phyloP scores from a whole-genome alignment of 176 grass and related monocot species.

The Phyllostachys edulis region DNA sequence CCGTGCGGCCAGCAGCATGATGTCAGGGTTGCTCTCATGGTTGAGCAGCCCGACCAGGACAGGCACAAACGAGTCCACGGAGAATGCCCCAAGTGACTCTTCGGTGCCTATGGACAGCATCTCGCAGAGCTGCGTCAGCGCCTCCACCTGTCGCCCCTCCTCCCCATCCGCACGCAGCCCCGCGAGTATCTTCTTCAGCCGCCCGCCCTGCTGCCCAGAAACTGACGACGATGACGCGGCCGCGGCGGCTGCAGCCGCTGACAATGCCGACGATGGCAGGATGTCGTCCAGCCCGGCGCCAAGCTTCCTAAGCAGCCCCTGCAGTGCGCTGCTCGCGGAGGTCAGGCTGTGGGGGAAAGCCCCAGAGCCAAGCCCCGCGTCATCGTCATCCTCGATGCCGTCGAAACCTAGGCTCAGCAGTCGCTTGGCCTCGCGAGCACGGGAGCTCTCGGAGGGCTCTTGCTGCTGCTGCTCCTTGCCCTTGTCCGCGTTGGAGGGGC shows the following conservation, averaged over 20 bases:
- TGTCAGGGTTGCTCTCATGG: slow-evolving; percentile 77
- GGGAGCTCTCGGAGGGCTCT: slow-evolving; percentile 48
- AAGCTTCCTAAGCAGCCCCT: slow-evolving; percentile 77
- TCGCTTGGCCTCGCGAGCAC: slow-evolving; percentile 60
- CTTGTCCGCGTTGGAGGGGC: slow-evolving; percentile 48
- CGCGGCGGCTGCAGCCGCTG: slow-evolving; percentile 42
- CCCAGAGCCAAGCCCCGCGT: slow-evolving; percentile 48
- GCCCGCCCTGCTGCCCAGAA: slow-evolving; percentile 46
- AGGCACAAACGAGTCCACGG: slow-evolving; percentile 75
- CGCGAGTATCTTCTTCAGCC: slow-evolving; percentile 64
- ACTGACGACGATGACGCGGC: slow-evolving; percentile 35
- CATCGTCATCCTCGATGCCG: slow-evolving; percentile 55
- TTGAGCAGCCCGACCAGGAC: slow-evolving; percentile 76
- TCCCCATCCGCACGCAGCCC: slow-evolving; percentile 73
- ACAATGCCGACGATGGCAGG: slow-evolving; percentile 49
- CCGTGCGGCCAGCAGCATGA: slow-evolving; percentile 82
- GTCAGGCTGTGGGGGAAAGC: slow-evolving; percentile 68
- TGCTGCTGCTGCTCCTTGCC: slow-evolving; percentile 70
- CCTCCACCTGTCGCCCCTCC: slow-evolving; percentile 67
- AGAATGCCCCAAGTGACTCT: slow-evolving; percentile 63
- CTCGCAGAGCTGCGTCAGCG: slow-evolving; percentile 74
- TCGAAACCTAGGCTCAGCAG: slow-evolving; percentile 68
- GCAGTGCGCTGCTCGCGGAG: slow-evolving; percentile 71
- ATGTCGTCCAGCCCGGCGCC: slow-evolving; percentile 81
- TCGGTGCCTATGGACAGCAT: slow-evolving; percentile 86